phyloP scores from a whole-genome alignment of 164 flowering plant genomes.

The Magnolia changhungtana region DNA sequence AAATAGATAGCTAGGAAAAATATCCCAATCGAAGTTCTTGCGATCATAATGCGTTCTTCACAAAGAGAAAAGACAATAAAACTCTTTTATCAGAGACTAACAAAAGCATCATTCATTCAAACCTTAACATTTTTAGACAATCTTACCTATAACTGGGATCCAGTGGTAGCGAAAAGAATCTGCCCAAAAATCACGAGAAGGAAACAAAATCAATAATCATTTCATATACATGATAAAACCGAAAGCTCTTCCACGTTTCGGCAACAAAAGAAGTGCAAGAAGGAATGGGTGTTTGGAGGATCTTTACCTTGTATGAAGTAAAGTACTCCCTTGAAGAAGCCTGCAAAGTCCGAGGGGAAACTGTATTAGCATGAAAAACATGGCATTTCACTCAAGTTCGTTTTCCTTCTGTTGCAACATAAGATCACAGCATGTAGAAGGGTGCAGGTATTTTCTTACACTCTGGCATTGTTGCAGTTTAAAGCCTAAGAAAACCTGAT shows the following conservation, averaged over 20 bases:
- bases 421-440: background rate
- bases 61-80: background rate
- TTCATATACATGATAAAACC: background rate
- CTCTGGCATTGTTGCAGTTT: background rate
- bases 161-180: background rate
- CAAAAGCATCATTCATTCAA: background rate
- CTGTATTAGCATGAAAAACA: background rate
- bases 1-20: constrained; percentile 2
- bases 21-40: constrained; percentile 8
- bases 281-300: background rate
- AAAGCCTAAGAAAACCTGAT: background rate
- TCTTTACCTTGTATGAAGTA: background rate
- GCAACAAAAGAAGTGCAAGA: background rate
- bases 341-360: background rate
- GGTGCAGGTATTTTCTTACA: background rate
- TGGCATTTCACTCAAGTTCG: too few species aligned
- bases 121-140: too few species aligned
- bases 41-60: background rate
- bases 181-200: background rate
- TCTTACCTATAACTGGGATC: constrained; percentile 1
- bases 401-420: too few species aligned
- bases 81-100: background rate
- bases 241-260: background rate
- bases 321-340: background rate
- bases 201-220: background rate